Evolutionary conservation across 2,329 filamentous ascomycete genomes (phyloP).

Genomic region (Diaporthe citri): DNA sequence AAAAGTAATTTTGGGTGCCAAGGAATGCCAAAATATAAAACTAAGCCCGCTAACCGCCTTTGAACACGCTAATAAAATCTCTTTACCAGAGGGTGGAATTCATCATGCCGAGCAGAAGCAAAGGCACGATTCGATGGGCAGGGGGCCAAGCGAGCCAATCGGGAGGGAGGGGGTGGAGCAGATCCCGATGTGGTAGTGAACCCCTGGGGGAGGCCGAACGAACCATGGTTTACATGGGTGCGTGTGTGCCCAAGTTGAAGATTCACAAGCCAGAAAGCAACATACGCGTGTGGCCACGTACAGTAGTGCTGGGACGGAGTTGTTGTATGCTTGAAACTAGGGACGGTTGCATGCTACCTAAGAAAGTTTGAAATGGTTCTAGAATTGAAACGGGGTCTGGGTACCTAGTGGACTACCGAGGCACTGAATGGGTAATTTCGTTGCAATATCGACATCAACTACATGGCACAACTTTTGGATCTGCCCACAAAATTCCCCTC

Average conservation of each 20-base stretch:
- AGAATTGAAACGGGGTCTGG: not conserved
- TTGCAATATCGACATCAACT: not conserved
- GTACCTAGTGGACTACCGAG: not conserved
- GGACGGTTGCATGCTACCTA: not conserved
- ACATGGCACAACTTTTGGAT: not conserved
- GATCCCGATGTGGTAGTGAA: constrained; percentile 4
- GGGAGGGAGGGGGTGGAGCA: not conserved
- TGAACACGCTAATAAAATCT: too few species aligned
- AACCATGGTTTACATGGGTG: not conserved
- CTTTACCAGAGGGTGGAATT: too few species aligned
- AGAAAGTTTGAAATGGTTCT: not conserved
- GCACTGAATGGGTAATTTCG: not conserved
- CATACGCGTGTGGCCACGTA: not conserved
- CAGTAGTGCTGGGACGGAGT: not conserved
- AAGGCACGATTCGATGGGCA: not conserved
- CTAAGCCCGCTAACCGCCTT: too few species aligned
- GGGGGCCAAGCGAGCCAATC: constrained; percentile 1
- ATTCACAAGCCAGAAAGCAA: constrained; percentile 11
- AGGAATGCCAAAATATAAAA: too few species aligned
- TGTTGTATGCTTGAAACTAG: not conserved
- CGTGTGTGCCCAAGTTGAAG: not conserved
- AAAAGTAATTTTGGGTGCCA: too few species aligned
- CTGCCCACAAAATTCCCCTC: not conserved
- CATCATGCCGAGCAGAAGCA: too few species aligned
- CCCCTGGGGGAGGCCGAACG: not conserved